A percentile compares a stretch with the other conserved stretches of the same genome.
phyloP scores from a whole-genome alignment of 139 green algal species.

The Pedinophyceae sp. region DNA sequence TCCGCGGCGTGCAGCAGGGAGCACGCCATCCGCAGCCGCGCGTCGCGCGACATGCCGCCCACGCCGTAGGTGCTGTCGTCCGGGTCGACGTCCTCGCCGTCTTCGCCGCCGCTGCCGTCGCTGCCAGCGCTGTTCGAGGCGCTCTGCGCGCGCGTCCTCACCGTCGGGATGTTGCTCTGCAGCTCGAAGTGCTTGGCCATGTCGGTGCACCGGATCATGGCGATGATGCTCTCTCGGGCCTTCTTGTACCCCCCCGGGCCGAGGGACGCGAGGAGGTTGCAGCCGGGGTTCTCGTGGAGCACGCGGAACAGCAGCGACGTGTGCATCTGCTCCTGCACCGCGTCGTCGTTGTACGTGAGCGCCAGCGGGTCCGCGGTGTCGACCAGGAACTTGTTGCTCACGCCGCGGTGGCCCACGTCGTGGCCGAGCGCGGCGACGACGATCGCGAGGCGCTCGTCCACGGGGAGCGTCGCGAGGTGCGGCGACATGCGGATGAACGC shows the following conservation, averaged over 20 bases:
- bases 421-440: constrained; percentile 3
- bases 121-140: too few relatives aligned
- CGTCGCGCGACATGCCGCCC: too few relatives aligned
- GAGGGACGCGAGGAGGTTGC: constrained; percentile 2
- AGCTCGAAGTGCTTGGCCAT: constrained; percentile 9
- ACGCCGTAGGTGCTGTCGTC: background rate
- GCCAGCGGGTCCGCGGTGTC: constrained; percentile 3
- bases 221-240: constrained; percentile 2
- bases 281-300: constrained; percentile 2
- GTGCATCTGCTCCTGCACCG: constrained; percentile 6
- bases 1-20: background rate
- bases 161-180: constrained; percentile 1
- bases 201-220: constrained; percentile 7
- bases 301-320: background rate
- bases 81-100: background rate
- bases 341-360: constrained; percentile 7
- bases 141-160: background rate
- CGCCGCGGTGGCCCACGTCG: constrained; percentile 6
- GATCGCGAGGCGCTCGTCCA: background rate
- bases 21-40: too few relatives aligned
- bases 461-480: background rate
- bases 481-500: background rate
- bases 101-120: too few relatives aligned
- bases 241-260: background rate
- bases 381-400: constrained; percentile 9